Conservation (phyloP, 1,139 yeast species). For the Candida sp. region DNA sequence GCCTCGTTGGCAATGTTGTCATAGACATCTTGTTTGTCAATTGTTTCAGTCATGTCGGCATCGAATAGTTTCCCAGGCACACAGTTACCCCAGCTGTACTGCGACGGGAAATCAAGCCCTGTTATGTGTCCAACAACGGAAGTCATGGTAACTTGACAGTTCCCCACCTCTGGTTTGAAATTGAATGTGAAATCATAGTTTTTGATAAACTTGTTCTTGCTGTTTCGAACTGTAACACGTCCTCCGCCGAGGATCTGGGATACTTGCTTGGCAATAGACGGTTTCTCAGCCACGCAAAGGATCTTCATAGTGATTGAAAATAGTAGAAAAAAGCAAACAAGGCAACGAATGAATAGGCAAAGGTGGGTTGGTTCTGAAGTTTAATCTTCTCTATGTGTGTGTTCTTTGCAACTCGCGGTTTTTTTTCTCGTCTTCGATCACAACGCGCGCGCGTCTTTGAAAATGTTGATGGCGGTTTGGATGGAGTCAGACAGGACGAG, state of each 20-base stretch:
- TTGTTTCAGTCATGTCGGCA: constrained; percentile 59
- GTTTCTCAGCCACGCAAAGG: constrained; percentile 97
- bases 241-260: constrained; percentile 82
- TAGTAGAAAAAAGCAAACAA: neutral
- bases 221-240: constrained; percentile 46
- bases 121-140: constrained; percentile 89
- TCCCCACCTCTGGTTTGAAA: constrained; percentile 58
- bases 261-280: constrained; percentile 91
- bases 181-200: constrained; percentile 80
- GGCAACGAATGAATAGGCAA: neutral
- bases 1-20: constrained; percentile 77
- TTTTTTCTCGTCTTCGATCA: neutral
- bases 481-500: no score
- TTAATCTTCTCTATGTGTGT: neutral
- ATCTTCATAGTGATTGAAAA: constrained; percentile 55
- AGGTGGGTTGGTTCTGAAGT: neutral
- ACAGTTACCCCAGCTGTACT: constrained; percentile 71
- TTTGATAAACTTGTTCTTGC: constrained; percentile 67
- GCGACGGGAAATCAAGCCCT: constrained; percentile 65
- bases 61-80: constrained; percentile 67
- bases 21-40: constrained; percentile 54
- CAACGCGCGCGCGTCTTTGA: neutral
- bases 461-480: no score
- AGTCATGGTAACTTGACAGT: constrained; percentile 87
- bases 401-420: neutral